A percentile compares a stretch with the other conserved stretches of the same genome.
Conservation (phyloP, 1,139 yeast species). For the Hyphopichia wangnamkhiaoensis region DNA sequence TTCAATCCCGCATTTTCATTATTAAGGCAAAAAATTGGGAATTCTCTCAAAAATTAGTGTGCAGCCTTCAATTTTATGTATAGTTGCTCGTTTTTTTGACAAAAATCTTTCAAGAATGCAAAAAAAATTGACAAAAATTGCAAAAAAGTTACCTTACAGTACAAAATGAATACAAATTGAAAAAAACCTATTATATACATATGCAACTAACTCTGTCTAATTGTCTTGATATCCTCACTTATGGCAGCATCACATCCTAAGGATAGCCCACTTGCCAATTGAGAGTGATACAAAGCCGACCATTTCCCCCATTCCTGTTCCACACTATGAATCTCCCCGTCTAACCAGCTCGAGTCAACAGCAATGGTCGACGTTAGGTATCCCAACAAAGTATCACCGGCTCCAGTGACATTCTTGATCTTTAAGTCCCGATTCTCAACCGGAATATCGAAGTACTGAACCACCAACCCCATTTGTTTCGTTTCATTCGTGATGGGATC, state of each 20-base stretch:
- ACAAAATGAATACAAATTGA: no score
- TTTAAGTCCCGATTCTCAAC: constrained; percentile 26
- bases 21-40: no score
- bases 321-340: constrained; percentile 19
- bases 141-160: no score
- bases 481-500: constrained; percentile 17
- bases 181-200: no score
- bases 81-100: no score
- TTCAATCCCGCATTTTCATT: no score
- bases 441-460: constrained; percentile 66
- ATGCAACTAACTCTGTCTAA: constrained; percentile 7
- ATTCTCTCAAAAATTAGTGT: no score
- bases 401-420: constrained; percentile 63
- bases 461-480: constrained; percentile 47
- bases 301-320: constrained; percentile 36
- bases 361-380: constrained; percentile 35
- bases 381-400: constrained; percentile 73
- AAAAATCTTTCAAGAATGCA: no score
- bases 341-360: constrained; percentile 26
- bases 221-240: constrained; percentile 15
- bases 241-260: constrained; percentile 34
- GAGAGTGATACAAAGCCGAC: constrained; percentile 47
- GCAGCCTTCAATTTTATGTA: no score
- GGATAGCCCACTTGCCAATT: constrained; percentile 55
- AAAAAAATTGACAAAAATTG: no score